Percentiles rank a stretch among this genome's conserved stretches.
phyloP scores from a whole-genome alignment of 495 filamentous ascomycete genomes.

The Cercophora samala region DNA sequence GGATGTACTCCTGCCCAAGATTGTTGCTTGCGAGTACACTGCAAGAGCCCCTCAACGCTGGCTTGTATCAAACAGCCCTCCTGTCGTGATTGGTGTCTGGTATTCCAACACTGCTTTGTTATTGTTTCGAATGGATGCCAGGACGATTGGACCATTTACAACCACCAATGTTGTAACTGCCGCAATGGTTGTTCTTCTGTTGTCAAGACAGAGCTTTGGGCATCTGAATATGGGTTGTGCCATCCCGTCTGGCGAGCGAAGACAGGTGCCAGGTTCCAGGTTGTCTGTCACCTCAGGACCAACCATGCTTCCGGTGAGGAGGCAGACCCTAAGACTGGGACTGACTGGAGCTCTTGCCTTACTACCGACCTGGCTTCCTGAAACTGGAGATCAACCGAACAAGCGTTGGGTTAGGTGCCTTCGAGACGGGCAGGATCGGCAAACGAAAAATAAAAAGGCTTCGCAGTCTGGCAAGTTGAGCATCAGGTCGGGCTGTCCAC shows the following conservation, averaged over 20 bases:
- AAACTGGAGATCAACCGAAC: neutral
- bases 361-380: neutral
- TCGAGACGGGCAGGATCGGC: neutral
- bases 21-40: constrained; percentile 21
- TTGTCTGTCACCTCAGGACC: neutral
- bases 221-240: neutral
- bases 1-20: constrained; percentile 28
- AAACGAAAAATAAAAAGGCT: neutral
- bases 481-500: neutral
- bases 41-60: neutral
- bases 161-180: neutral
- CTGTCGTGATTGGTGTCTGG: neutral
- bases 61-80: neutral
- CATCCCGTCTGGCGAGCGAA: neutral
- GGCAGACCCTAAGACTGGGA: neutral
- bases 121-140: neutral
- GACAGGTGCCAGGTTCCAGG: neutral
- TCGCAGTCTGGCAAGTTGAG: neutral
- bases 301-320: neutral
- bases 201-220: neutral
- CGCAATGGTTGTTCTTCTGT: neutral
- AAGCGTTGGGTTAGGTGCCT: neutral
- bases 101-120: neutral
- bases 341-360: neutral
- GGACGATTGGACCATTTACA: neutral